Evolutionary conservation across 768 basidiomycete genomes (phyloP).

Genomic region (Imleria badia): DNA sequence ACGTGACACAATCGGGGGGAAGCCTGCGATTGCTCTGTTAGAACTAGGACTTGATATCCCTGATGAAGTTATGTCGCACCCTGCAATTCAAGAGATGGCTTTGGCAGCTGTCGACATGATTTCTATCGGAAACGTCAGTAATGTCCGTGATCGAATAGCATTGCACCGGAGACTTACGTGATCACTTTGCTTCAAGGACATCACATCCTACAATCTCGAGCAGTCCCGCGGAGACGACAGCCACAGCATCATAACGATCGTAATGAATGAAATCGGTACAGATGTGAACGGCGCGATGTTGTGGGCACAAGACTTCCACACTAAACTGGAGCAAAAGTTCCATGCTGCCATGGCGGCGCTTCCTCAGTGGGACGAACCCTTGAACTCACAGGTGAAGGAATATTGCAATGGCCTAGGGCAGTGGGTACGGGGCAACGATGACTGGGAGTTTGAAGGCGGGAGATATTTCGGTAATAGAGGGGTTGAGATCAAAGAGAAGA

Average conservation of each 20-base stretch:
- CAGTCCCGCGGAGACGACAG: conserved; percentile 28
- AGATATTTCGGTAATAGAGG: too few relatives aligned
- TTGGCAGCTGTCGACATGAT: conserved; percentile 35
- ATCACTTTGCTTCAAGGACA: conserved; percentile 20
- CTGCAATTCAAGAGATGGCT: conserved; percentile 33
- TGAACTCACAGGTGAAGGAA: too few relatives aligned
- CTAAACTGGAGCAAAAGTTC: too few relatives aligned
- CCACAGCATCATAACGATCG: conserved; percentile 47
- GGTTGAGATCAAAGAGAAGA: too few relatives aligned
- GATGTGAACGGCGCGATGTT: conserved; percentile 17
- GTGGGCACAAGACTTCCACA: too few relatives aligned
- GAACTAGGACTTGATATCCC: conserved; percentile 36
- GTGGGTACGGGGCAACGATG: too few relatives aligned
- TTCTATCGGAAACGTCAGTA: conserved; percentile 35
- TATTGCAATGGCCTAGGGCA: too few relatives aligned
- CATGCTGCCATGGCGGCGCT: too few relatives aligned
- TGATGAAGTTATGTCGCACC: conserved; percentile 42
- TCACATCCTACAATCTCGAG: conserved; percentile 33
- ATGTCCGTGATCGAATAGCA: background rate
- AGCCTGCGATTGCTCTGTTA: background rate
- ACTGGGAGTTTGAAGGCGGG: too few relatives aligned
- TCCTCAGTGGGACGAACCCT: too few relatives aligned
- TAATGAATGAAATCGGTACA: conserved; percentile 41
- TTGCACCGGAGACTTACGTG: background rate
- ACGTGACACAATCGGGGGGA: conserved; percentile 31